phyloP scores from a whole-genome alignment of 2,329 filamentous ascomycete genomes.

The Arthrobotrys megalospora region DNA sequence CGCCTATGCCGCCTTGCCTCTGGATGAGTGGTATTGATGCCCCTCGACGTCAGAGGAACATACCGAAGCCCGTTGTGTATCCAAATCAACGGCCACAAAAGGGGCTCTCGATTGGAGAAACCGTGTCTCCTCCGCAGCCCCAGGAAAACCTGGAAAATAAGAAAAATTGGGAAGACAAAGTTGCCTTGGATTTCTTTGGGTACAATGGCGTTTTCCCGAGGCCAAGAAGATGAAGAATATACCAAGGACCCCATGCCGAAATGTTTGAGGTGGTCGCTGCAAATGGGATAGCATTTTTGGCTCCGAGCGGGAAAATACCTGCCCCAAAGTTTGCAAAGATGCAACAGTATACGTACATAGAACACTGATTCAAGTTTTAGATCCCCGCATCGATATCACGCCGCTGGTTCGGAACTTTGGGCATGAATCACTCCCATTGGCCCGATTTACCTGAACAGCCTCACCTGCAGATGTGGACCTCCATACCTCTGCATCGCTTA shows the following conservation, averaged over 20 bases:
- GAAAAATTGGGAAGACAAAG: background rate
- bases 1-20: constrained; percentile 46
- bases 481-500: constrained; percentile 5
- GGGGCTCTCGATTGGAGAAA: constrained; percentile 23
- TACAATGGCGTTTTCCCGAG: constrained; percentile 8
- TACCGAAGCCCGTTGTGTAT: background rate
- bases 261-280: constrained; percentile 31
- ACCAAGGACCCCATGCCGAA: background rate
- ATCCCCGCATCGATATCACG: constrained; percentile 33
- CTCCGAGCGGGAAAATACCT: constrained; percentile 5
- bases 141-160: constrained; percentile 12
- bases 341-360: background rate
- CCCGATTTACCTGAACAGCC: constrained; percentile 37
- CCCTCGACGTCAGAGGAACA: constrained; percentile 11
- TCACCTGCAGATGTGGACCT: constrained; percentile 31
- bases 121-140: background rate
- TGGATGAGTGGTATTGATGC: constrained; percentile 4
- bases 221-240: background rate
- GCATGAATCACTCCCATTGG: constrained; percentile 23
- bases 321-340: constrained; percentile 25
- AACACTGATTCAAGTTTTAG: constrained; percentile 28
- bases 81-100: background rate
- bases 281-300: constrained; percentile 32
- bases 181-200: constrained; percentile 5
- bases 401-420: constrained; percentile 50